Base-by-base conservation (phyloP, 2,329 filamentous ascomycete genomes). In the Colletotrichum coccodes region DNA sequence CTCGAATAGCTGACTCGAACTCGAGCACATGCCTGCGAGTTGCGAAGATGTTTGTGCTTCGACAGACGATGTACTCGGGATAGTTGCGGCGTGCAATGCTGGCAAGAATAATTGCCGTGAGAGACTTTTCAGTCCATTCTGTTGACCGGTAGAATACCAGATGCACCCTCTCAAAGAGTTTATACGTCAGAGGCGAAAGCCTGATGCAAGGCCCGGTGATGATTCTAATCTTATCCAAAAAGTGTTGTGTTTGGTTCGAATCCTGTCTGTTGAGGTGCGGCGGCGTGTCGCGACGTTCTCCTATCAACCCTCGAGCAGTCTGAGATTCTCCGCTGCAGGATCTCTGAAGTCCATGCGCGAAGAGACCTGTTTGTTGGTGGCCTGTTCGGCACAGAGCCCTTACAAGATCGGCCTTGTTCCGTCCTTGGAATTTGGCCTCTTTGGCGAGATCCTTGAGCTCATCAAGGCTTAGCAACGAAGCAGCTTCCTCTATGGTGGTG, bases 41-140 rank as follows among this genome's bases (percentile, higher is more conserved):
- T 0, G 90, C 79, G 75, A 99, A 99, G 3, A 99, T 97, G 65
- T 94, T 97, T 30, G 91, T 89, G 0, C 94, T 97, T 38, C 96
- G 90, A 68, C 92, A 97, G 6, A 98, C 95, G 26, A 98, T 88
- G 75, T 97, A 99, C 3, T 92, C 85, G 0, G 95, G 95, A 72
- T 98, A 99, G 76, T 95, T 96, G 40, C 94, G 88, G 49, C 90
- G 88, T 2, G 95, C 93, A 65, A 97, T 97, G 71, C 95, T 95
- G 8, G 96, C 94, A 6, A 99, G 86, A 50, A 99, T 97, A 61
- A 98, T 95, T 0, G 95, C 95, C 1, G 94, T 98, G 16, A 99
- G 83, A 1, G 95, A 98, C 78, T 97, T 98, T 75, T 98, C 95
- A 0, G 95, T 97, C 96, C 96, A 99, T 77, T 97, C 93, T 0